These are phyloP conservation scores for Tricholoma sp. DNA, from an alignment of 768 basidiomycete species.

Conservation along the genomic window DNA sequence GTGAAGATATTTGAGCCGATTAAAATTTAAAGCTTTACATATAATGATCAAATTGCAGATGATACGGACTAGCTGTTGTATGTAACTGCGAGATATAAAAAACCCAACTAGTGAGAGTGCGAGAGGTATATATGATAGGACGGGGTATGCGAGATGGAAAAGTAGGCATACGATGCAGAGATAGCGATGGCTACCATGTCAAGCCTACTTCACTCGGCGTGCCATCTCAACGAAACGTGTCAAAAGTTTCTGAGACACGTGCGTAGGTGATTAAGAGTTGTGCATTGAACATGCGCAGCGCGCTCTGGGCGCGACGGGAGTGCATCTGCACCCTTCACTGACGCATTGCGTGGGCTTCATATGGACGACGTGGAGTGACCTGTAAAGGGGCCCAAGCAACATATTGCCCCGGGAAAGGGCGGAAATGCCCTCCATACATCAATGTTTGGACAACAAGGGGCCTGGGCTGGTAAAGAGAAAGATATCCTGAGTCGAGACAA, in stretches of 20 bases:
- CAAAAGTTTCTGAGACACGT: background rate
- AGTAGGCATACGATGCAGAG: background rate
- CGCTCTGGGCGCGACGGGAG: background rate
- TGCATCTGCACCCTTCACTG: background rate
- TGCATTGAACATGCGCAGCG: background rate
- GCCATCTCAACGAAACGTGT: background rate
- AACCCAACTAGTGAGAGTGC: background rate
- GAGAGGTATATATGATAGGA: background rate
- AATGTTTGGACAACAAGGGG: background rate
- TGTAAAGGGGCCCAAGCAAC: background rate
- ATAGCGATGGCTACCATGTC: background rate
- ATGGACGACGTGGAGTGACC: background rate
- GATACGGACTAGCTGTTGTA: background rate
- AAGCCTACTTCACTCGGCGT: background rate
- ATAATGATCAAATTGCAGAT: no score
- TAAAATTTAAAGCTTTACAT: no score
- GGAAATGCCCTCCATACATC: background rate
- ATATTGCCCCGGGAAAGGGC: background rate
- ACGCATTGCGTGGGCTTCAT: background rate
- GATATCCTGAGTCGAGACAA: background rate
- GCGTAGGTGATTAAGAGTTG: background rate
- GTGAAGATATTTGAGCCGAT: no score
- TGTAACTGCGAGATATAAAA: background rate
- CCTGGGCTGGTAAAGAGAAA: background rate
- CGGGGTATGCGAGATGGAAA: background rate